Evolutionary conservation across 2,329 filamentous ascomycete species (phyloP).

Genomic region (Chrysoporthe deuterocubensis): DNA sequence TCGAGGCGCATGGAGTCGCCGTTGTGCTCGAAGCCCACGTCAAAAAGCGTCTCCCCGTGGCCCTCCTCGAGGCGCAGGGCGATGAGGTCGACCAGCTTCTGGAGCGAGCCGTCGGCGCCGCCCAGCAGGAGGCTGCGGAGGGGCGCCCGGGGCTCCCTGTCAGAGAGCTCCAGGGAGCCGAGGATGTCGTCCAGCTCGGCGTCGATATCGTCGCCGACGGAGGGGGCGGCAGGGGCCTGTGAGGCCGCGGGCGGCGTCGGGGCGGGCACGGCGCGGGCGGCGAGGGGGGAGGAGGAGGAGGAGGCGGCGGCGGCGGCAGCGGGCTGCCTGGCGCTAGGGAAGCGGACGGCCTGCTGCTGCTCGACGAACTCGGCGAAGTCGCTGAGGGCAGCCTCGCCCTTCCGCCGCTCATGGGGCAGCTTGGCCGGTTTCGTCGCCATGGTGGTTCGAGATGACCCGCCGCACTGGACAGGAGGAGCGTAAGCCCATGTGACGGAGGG

Average conservation of each 20-base stretch:
- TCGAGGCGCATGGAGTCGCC: slow-evolving; percentile 82
- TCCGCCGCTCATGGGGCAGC: slow-evolving; percentile 77
- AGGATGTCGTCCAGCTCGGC: slow-evolving; percentile 91
- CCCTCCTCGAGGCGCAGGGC: slow-evolving; percentile 77
- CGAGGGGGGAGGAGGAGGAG: too few species aligned
- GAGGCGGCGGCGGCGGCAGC: background rate
- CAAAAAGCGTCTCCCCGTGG: slow-evolving; percentile 87
- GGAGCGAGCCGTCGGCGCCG: slow-evolving; percentile 61
- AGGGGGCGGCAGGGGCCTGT: slow-evolving; percentile 36
- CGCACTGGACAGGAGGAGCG: slow-evolving; percentile 16
- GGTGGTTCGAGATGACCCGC: slow-evolving; percentile 32
- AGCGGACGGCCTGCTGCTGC: slow-evolving; percentile 81
- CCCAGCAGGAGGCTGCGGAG: slow-evolving; percentile 78
- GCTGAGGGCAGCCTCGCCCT: slow-evolving; percentile 87
- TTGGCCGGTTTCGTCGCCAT: slow-evolving; percentile 63
- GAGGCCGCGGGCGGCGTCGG: slow-evolving; percentile 23
- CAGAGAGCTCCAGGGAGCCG: slow-evolving; percentile 81
- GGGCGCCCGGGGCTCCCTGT: slow-evolving; percentile 68
- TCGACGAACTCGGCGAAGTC: slow-evolving; percentile 99
- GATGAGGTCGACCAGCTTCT: slow-evolving; percentile 68
- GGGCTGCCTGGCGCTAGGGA: slow-evolving; percentile 43
- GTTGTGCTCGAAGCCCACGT: slow-evolving; percentile 88
- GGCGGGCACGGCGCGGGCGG: background rate
- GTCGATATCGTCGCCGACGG: slow-evolving; percentile 57
- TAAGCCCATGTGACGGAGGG: background rate